These are phyloP conservation scores for Sisymbrium altissimum DNA, from an alignment of 345 rosid genomes.

Conservation along the genomic window DNA sequence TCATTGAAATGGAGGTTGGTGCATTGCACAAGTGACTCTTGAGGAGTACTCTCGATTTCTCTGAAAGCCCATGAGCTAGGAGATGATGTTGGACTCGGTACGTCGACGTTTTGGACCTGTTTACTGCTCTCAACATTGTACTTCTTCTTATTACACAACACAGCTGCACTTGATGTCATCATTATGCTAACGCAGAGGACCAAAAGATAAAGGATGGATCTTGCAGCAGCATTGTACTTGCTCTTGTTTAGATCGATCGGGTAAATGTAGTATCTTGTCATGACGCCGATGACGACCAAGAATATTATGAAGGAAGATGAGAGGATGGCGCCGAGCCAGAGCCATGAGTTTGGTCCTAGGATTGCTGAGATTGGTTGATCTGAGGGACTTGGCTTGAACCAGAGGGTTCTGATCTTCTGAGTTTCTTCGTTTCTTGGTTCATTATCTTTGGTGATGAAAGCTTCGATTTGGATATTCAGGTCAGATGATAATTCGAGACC, in stretches of 20 bases:
- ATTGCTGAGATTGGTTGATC: conserved; percentile 52
- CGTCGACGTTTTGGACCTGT: conserved; percentile 44
- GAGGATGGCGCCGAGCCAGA: conserved; percentile 66
- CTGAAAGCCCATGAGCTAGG: conserved; percentile 27
- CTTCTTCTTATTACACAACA: conserved; percentile 59
- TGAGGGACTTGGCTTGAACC: conserved; percentile 49
- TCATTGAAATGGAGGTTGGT: conserved; percentile 52
- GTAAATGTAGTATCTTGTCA: conserved; percentile 57
- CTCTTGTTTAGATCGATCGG: conserved; percentile 48
- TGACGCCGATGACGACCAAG: conserved; percentile 50
- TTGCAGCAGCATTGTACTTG: conserved; percentile 28
- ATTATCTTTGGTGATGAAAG: conserved; percentile 67
- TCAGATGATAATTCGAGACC: conserved; percentile 34
- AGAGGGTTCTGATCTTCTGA: conserved; percentile 32
- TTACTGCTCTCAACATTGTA: conserved; percentile 28
- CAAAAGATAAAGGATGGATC: conserved; percentile 43
- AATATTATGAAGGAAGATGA: conserved; percentile 57
- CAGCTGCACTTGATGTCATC: conserved; percentile 46
- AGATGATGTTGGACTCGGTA: conserved; percentile 32
- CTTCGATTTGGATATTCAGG: conserved; percentile 51
- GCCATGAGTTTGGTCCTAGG: conserved; percentile 71
- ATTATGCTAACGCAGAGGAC: conserved; percentile 48
- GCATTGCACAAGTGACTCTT: conserved; percentile 45
- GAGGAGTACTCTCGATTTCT: conserved; percentile 73
- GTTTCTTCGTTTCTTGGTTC: conserved; percentile 22